Evolutionary conservation across 2,329 filamentous ascomycete genomes (phyloP).

Genomic region (Aschersonia sp.): DNA sequence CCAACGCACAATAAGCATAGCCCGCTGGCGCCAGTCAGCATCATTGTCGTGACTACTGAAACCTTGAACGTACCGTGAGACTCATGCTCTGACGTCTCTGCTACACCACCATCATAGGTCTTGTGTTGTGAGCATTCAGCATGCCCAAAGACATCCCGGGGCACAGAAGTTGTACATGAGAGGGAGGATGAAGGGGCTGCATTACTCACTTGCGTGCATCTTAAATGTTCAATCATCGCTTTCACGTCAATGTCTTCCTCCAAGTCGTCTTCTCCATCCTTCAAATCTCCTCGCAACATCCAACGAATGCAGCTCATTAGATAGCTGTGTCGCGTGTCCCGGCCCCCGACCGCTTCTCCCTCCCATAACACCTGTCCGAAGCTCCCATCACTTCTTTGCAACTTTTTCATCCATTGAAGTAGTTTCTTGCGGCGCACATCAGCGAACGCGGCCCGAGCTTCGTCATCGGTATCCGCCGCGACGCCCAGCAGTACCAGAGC

Average conservation of each 20-base stretch:
- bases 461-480: constrained; percentile 23
- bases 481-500: constrained; percentile 59
- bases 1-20: constrained; percentile 79
- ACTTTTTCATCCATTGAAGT: constrained; percentile 54
- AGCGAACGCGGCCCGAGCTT: constrained; percentile 31
- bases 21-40: constrained; percentile 41
- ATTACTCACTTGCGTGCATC: constrained; percentile 35
- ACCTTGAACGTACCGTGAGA: constrained; percentile 50
- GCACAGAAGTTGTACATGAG: background rate
- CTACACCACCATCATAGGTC: constrained; percentile 76
- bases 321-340: constrained; percentile 80
- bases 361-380: constrained; percentile 69
- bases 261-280: constrained; percentile 33
- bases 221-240: constrained; percentile 54
- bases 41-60: background rate
- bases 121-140: constrained; percentile 16
- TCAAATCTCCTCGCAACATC: constrained; percentile 54
- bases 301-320: constrained; percentile 69
- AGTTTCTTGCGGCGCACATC: constrained; percentile 54
- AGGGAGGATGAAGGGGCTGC: background rate
- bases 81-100: constrained; percentile 65
- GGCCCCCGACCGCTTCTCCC: constrained; percentile 53
- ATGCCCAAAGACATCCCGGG: background rate
- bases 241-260: constrained; percentile 63
- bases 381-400: constrained; percentile 77